Conservation (phyloP, 306 rosid species). For the Spatholobus suberectus region DNA sequence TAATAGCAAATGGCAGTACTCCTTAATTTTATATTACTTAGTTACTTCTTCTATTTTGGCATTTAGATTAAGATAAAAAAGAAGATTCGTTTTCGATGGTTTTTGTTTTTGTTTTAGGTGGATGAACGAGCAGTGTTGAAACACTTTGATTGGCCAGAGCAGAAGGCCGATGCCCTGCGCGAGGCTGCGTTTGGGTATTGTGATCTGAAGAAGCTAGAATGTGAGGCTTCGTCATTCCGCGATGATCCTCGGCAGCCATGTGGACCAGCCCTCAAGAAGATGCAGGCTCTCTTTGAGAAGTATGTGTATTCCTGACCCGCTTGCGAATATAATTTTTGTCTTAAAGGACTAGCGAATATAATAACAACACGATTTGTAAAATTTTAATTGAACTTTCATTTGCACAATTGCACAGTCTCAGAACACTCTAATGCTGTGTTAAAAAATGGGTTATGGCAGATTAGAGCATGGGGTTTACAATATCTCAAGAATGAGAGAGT, state of each 20-base stretch:
- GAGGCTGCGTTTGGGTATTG: constrained; percentile 95
- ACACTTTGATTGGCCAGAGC: constrained; percentile 96
- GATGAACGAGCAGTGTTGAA: constrained; percentile 95
- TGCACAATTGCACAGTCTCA: neutral
- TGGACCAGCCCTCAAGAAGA: constrained; percentile 81
- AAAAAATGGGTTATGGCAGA: constrained; percentile 49
- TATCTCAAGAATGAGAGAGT: constrained; percentile 82
- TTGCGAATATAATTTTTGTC: constrained; percentile 9
- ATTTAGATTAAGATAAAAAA: neutral
- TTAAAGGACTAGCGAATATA: no score
- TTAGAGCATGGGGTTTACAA: constrained; percentile 88
- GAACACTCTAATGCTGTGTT: constrained; percentile 5
- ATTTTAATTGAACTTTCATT: neutral
- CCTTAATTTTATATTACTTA: neutral
- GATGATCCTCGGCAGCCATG: constrained; percentile 82
- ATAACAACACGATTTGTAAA: neutral
- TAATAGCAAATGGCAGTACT: neutral
- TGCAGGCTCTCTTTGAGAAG: constrained; percentile 90
- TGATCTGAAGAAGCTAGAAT: constrained; percentile 82
- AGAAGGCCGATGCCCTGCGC: constrained; percentile 87
- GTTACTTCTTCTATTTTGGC: neutral
- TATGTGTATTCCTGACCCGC: constrained; percentile 39
- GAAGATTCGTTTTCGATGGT: neutral
- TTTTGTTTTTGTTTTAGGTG: constrained; percentile 52
- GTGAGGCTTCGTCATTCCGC: constrained; percentile 74